Evolutionary conservation across 2,329 filamentous ascomycete genomes (phyloP).

Genomic region (Pseudopithomyces maydicus): DNA sequence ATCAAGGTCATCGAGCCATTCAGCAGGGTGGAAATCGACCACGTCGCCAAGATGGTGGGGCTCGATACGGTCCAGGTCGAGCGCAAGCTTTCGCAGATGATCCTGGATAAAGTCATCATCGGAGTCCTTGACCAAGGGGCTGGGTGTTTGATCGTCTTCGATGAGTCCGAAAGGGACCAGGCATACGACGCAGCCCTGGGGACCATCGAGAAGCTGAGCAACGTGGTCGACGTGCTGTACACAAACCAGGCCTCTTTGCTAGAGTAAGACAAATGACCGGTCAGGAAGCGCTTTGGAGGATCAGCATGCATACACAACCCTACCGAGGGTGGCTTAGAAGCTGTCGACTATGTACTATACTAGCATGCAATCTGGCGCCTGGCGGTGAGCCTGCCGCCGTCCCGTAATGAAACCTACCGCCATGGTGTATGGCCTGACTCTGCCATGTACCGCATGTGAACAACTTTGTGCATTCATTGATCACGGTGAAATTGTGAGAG

Average conservation of each 20-base stretch:
- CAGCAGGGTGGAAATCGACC: constrained; percentile 92
- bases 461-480: not conserved
- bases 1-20: constrained; percentile 99
- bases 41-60: constrained; percentile 97
- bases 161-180: constrained; percentile 91
- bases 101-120: constrained; percentile 97
- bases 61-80: constrained; percentile 96
- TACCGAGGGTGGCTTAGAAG: constrained; percentile 13
- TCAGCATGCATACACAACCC: constrained; percentile 3
- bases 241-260: constrained; percentile 95
- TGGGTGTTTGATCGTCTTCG: constrained; percentile 96
- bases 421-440: not conserved
- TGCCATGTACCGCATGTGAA: too few species aligned
- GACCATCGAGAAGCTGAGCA: constrained; percentile 96
- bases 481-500: not conserved
- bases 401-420: constrained; percentile 10
- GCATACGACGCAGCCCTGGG: constrained; percentile 92
- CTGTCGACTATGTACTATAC: constrained; percentile 32
- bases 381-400: constrained; percentile 22
- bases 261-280: constrained; percentile 65
- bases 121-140: constrained; percentile 96
- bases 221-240: constrained; percentile 96
- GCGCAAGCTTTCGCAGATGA: constrained; percentile 99
- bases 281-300: constrained; percentile 1
- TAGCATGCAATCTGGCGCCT: constrained; percentile 32